These are phyloP conservation scores for Colletotrichum sp. DNA, from an alignment of 2,329 filamentous ascomycete genomes.

Conservation along the genomic window DNA sequence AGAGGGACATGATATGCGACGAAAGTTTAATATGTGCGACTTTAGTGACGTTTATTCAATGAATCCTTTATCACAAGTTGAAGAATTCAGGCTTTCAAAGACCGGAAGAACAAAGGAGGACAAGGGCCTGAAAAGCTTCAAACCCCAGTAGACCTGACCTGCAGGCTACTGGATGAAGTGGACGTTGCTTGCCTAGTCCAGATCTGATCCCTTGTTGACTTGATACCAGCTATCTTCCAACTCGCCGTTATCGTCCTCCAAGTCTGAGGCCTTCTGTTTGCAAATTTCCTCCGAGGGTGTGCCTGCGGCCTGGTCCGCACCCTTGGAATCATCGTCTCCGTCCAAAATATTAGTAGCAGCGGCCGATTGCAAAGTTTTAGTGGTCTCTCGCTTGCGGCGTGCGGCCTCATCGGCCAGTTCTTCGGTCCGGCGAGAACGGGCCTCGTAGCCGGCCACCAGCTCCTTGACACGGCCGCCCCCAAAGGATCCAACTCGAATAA, in stretches of 20 bases:
- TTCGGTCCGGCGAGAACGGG: background rate
- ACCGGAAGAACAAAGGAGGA: background rate
- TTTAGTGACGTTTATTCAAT: background rate
- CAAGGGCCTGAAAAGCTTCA: background rate
- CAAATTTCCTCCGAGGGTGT: background rate
- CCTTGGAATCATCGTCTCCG: background rate
- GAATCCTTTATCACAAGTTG: background rate
- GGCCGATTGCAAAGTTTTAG: background rate
- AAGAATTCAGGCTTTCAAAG: background rate
- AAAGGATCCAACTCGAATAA: background rate
- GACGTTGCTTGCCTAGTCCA: background rate
- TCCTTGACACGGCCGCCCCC: background rate
- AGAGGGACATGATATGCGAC: background rate
- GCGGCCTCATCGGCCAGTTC: background rate
- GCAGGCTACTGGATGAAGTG: background rate
- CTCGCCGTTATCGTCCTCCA: background rate
- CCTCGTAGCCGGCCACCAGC: constrained; percentile 5
- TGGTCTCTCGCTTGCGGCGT: background rate
- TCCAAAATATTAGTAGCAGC: background rate
- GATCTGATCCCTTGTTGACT: background rate
- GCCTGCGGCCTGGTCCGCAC: background rate
- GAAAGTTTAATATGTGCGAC: background rate
- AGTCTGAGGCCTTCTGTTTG: background rate
- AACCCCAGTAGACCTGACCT: background rate
- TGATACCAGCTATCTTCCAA: background rate